Percentiles rank a stretch among this genome's conserved stretches.
Evolutionary conservation across 306 rosid species (phyloP).

Genomic region (Prosopis cineraria): DNA sequence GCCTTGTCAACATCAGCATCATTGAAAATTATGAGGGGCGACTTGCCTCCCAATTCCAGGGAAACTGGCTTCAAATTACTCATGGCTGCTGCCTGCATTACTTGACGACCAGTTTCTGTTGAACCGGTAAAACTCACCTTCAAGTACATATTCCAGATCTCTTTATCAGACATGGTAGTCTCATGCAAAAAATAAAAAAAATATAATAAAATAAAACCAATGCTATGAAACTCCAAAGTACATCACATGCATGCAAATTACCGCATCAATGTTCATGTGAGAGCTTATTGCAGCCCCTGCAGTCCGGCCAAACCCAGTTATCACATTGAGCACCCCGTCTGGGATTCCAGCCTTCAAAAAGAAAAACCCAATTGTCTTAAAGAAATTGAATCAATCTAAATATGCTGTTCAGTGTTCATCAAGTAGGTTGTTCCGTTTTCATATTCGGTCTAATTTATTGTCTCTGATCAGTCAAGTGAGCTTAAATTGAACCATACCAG

Average conservation of each 20-base stretch:
- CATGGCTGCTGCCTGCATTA: constrained; percentile 81
- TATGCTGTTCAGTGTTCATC: neutral
- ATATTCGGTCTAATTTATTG: too few relatives aligned
- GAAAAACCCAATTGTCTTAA: neutral
- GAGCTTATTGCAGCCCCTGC: constrained; percentile 80
- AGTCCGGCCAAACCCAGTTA: constrained; percentile 74
- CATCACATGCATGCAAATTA: constrained; percentile 34
- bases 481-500: constrained; percentile 45
- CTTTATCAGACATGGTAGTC: neutral
- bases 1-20: constrained; percentile 84
- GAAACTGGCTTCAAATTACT: constrained; percentile 81
- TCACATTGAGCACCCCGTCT: constrained; percentile 81
- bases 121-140: constrained; percentile 92
- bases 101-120: constrained; percentile 67
- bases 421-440: too few relatives aligned
- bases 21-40: constrained; percentile 77
- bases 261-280: constrained; percentile 86
- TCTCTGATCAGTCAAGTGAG: neutral
- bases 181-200: too few relatives aligned
- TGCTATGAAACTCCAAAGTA: neutral
- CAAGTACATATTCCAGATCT: constrained; percentile 12
- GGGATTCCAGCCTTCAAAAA: constrained; percentile 79
- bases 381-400: neutral
- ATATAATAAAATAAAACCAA: constrained; percentile 16
- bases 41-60: constrained; percentile 92